Evolutionary conservation across 108 stramenopile species (phyloP), one percentile per base, ranked within the genome.

Genomic region (Seminavis robusta): DNA sequence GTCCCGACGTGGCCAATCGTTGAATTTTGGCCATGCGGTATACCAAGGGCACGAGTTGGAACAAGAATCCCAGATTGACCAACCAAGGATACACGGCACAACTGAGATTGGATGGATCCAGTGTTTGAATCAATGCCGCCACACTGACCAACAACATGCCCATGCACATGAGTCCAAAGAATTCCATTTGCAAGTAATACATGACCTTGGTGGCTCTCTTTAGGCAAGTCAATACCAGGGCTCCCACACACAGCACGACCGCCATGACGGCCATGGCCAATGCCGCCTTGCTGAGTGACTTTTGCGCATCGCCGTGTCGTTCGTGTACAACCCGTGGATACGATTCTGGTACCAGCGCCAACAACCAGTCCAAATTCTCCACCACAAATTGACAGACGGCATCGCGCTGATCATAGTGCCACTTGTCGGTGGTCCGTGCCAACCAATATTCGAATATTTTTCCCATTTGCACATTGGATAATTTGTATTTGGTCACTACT

Each of bases 11-110:
- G 16, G 62, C 23, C 10, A 74, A 17, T 15, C 63, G 63, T 48
- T 73, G 65, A 40, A 79, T 59, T 4, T 68, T 69, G 9, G 69
- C 57, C 5, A 79, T 65, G 33, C 70, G 69, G 10, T 71, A 52
- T 0, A 79, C 33, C 36, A 73, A 27, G 30, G 78, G 78, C 4
- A 74, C 39, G 40, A 79, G 19, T 28, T 39, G 48, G 10, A 70
- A 26, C 3, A 58, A 71, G 33, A 57, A 74, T 29, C 78, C 78
- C 27, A 79, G 43, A 1, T 13, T 24, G 15, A 71, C 23, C n/a
- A 79, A 25, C 78, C 78, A 79, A 25, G 40, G 17, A 23, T 16
- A 20, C 2, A 60, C 26, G 17, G 57, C 33, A 38, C 78, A 79
- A 19, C 32, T 61, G 0, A 9, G 34, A 25, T 47, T 20, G 5